Evolutionary conservation across 116 monocot species (phyloP), one percentile per base, ranked within the genome.

Genomic region (Posidonia oceanica): DNA sequence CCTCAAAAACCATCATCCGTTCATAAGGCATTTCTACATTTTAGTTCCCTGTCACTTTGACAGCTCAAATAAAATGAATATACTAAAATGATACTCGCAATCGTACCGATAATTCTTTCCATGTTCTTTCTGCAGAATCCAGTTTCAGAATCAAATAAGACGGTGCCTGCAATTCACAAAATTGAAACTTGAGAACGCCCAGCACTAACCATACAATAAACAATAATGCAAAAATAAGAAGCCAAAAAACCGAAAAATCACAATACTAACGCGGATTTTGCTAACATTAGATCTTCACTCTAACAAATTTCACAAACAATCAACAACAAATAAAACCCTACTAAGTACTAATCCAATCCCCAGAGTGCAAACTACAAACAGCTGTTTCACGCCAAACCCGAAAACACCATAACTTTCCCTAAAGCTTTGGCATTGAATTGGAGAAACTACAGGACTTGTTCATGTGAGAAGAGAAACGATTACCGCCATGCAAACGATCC

Each of bases 81-180:
- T n/a, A n/a, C n/a, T 21, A 16, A 54, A 59, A 40, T 39, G 52
- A 61, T 76, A 61, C 73, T 52, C 64, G 76, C 48, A 62, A 71
- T 40, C 86, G 69, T 96, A 96, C 95, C 79, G 97, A 91, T 66
- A 97, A 77, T 42, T 97, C 97, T 75, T 89, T 97, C 97, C 97
- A 97, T 41, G 92, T 92, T 81, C 54, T 97, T 76, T 97, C 97
- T 23, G 89, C 92, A 74, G 91, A 97, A 74, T 97, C 83, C 85
- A 97, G 66, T 70, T 92, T 97, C 52, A 80, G 38, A 48, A 97
- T 87, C 67, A 97, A 67, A 84, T 85, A 92, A 42, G 97, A 83
- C 64, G 83, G 97, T 72, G 83, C 97, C 95, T 96, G 40, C 81
- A 87, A 63, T 36, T 41, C 42, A 23, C 12, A 44, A 51, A 10